Base-by-base conservation (phyloP, 176 grass and related monocot genomes). In the Carex cristatella region DNA sequence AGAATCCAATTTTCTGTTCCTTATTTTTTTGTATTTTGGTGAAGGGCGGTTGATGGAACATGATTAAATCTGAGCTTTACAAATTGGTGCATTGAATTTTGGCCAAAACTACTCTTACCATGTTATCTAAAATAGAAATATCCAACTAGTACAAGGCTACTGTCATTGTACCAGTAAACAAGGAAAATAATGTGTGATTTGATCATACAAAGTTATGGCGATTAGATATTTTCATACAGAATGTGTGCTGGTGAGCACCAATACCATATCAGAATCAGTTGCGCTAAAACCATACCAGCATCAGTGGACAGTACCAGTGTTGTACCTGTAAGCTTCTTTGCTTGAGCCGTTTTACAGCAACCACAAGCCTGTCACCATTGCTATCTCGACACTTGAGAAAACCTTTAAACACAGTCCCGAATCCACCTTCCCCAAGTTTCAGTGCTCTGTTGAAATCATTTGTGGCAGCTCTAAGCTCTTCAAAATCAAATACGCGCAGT, bases 261-360 rank as follows among this genome's bases (percentile, higher is more conserved):
- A 9, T 46, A 78, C 5, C 73, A 70, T 78, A 57, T 28, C 51
- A 78, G 51, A 2, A 78, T 56, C 73, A 33, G 11, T 57, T 5
- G 42, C 30, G 48, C 69, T 38, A 0, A 7, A 19, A 78, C 27
- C 51, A 10, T 77, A 56, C 51, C 73, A 78, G 28, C 11, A 57
- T 57, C 74, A 33, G 11, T 78, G 13, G 4, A 33, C 11, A 33
- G 27, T 57, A 78, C 28, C 32, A 86, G 38, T 4, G 12, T 11
- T 61, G 16, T 89, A 97, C 92, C 94, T 97, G 94, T 5, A 88
- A 28, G 66, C 94, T 87, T 18, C 86, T 91, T 85, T 88, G 89
- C 62, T 93, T 97, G 87, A 97, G 94, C 65, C 85, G 86, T 91
- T 97, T 97, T 83, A 97, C 91, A 13, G 94, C 94, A 81, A 97